Conservation (phyloP, 2,329 filamentous ascomycete species). For the Aspergillus sp. region DNA sequence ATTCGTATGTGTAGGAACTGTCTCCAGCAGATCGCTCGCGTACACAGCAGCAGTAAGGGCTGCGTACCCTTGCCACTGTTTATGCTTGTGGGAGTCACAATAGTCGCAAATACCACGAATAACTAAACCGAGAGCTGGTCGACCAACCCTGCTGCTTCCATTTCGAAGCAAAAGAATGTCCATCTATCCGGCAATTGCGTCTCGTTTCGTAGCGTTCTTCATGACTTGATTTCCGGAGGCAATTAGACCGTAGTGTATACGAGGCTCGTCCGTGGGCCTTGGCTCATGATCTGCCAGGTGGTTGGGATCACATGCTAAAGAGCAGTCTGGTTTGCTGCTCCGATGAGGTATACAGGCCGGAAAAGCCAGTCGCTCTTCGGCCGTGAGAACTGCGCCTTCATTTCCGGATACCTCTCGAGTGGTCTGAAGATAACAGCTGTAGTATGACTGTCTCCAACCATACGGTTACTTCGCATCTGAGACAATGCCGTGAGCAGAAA, state of each 20-base stretch:
- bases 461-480: slow-evolving; percentile 1
- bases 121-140: background rate
- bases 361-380: slow-evolving; percentile 10
- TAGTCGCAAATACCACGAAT: background rate
- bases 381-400: slow-evolving; percentile 1
- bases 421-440: background rate
- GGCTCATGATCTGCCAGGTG: background rate
- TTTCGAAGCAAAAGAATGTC: slow-evolving; percentile 16
- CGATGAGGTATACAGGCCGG: background rate
- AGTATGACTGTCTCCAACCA: background rate
- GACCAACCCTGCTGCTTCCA: background rate
- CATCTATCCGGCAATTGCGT: slow-evolving; percentile 11
- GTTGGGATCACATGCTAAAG: slow-evolving; percentile 1
- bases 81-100: slow-evolving; percentile 1
- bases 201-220: slow-evolving; percentile 8
- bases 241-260: slow-evolving; percentile 10
- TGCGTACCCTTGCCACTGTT: background rate
- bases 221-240: slow-evolving; percentile 16
- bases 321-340: background rate
- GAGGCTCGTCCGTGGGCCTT: background rate
- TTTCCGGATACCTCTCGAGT: background rate
- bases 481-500: slow-evolving; percentile 1
- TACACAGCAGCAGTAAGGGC: slow-evolving; percentile 1
- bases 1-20: background rate
- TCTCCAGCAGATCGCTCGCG: background rate